Base-by-base conservation (phyloP, 352 stramenopile species). In the Hyaloperonospora arabidopsidis region DNA sequence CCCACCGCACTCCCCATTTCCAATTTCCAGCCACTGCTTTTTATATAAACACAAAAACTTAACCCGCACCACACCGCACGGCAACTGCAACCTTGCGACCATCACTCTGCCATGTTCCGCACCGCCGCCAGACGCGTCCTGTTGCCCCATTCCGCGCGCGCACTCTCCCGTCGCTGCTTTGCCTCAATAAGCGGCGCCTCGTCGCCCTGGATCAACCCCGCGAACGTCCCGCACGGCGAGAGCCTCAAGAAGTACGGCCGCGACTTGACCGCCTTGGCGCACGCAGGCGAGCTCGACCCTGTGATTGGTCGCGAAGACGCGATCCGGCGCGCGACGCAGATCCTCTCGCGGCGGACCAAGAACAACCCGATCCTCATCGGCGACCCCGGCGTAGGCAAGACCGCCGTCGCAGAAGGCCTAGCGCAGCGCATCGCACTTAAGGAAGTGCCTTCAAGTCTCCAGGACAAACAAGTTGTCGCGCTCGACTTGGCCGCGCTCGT, bases 341-440 rank as follows among this genome's bases (percentile, higher is more conserved):
- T 98, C 56, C 70, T 98, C 6, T 95, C 78, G 25, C 79, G 96
- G 13, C 74, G 96, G 17, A 98, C 93, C 23, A 99, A 99, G 86
- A 98, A 98, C 66, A 99, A 99, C 67, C 96, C 96, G 2, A 91
- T 98, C 41, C 73, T 99, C 38, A 97, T 99, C 59, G 96, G 96
- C 49, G 95, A 98, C 70, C 94, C 96, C 0, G 95, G 96, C 55
- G 93, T 98, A 28, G 94, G 93, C 54, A 98, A 98, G 70, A 98
- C 95, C 3, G 84, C 88, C 18, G 96, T 98, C 65, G 88, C 83
- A 0, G 89, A 98, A 70, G 95, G 95, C n/a, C 75, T 99, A 13
- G 96, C 96, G 25, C 95, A 98, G 71, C 83, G 94, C 32, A 98
- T 98, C 63, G 80, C 97, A 14, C 57, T 79, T 6, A 90, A 64